phyloP scores from a whole-genome alignment of 805 yeast species.

The Starmera dryadoides region DNA sequence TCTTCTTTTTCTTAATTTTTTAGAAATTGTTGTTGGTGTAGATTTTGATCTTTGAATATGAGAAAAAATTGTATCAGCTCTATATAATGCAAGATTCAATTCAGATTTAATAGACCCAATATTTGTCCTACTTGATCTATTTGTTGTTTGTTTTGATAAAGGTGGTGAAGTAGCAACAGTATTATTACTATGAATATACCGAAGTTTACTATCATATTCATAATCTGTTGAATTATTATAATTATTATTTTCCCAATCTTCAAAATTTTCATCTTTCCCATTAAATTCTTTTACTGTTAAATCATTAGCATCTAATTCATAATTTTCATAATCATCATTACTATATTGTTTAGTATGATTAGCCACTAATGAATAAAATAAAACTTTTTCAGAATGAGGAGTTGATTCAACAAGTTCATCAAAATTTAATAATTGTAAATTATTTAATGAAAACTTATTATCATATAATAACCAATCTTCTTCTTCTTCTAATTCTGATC shows the following conservation, averaged over 20 bases:
- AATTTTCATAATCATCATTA: slow-evolving; percentile 4
- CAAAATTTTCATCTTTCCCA: slow-evolving; percentile 9
- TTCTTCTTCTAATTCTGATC: slow-evolving; percentile 13
- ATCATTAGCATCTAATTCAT: slow-evolving; percentile 11
- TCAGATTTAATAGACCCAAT: slow-evolving; percentile 19
- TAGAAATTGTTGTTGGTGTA: slow-evolving; percentile 7
- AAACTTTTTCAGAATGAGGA: slow-evolving; percentile 21
- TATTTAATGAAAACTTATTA: slow-evolving; percentile 26
- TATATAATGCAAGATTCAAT: slow-evolving; percentile 11
- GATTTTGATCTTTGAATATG: slow-evolving; percentile 14
- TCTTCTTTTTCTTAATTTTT: slow-evolving; percentile 4
- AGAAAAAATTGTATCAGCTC: slow-evolving; percentile 13
- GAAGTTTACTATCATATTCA: slow-evolving; percentile 6
- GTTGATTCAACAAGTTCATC: slow-evolving; percentile 25
- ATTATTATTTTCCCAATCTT: no score
- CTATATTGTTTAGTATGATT: slow-evolving; percentile 1
- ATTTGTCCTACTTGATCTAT: slow-evolving; percentile 12
- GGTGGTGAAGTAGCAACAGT: slow-evolving; percentile 14
- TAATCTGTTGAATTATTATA: not conserved
- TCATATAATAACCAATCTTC: slow-evolving; percentile 37
- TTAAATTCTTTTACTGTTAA: slow-evolving; percentile 19
- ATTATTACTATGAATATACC: slow-evolving; percentile 13
- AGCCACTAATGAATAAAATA: slow-evolving; percentile 22
- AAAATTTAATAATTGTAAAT: slow-evolving; percentile 25
- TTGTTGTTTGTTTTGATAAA: slow-evolving; percentile 14